Evolutionary conservation across 2,329 filamentous ascomycete species (phyloP).

Genomic region (Ascochyta pisi): DNA sequence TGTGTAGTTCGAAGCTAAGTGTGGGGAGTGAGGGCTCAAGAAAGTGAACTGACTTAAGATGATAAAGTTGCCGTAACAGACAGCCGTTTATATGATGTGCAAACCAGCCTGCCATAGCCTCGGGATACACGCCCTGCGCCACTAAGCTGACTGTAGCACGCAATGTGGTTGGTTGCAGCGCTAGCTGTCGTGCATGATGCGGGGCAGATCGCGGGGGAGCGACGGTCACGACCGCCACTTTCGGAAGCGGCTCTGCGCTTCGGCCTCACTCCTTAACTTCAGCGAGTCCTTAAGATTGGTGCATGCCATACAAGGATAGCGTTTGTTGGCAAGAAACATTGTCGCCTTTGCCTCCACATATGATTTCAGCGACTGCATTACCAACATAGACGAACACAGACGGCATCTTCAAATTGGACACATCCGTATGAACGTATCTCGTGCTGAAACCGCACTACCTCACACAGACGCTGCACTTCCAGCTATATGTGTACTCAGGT

Average conservation of each 20-base stretch:
- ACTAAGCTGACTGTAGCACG: slow-evolving; percentile 11
- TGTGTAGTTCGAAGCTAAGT: not conserved
- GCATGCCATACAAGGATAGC: not conserved
- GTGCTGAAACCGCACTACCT: no score
- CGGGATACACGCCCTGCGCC: slow-evolving; percentile 5
- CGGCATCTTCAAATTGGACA: no score
- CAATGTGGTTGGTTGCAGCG: slow-evolving; percentile 7
- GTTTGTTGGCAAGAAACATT: no score
- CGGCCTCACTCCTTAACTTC: not conserved
- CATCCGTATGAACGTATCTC: no score
- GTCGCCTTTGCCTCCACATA: no score
- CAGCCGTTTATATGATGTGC: not conserved
- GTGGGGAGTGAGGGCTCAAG: not conserved
- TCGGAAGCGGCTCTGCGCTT: slow-evolving; percentile 3
- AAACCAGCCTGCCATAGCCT: slow-evolving; percentile 3
- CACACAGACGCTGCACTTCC: no score
- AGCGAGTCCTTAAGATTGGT: no score
- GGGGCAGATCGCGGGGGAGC: slow-evolving; percentile 16
- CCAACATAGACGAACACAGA: no score
- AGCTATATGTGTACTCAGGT: no score
- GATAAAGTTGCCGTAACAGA: not conserved
- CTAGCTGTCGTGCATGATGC: slow-evolving; percentile 1
- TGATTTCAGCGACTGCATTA: no score
- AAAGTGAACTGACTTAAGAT: not conserved
- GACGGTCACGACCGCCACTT: slow-evolving; percentile 9